A percentile compares a stretch with the other conserved stretches of the same genome.
Evolutionary conservation across 257 asterid species (phyloP).

Genomic region (Handroanthus guayacan): DNA sequence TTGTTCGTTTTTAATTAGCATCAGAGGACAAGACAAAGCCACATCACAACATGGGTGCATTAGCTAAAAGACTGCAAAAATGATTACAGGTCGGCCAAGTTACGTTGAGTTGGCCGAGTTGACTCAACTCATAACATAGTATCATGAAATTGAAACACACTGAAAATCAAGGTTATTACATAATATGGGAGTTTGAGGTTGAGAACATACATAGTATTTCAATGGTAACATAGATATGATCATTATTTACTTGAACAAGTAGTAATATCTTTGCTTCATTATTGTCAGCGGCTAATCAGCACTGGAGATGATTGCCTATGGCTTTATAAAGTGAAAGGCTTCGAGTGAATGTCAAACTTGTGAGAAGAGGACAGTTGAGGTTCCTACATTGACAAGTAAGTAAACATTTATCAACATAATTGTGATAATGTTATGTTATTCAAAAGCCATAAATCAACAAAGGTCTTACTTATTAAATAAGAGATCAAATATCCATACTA

Average conservation of each 20-base stretch:
- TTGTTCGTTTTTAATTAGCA: too few relatives aligned
- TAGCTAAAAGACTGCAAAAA: too few relatives aligned
- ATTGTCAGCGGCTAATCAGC: conserved; percentile 29
- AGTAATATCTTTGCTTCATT: conserved; percentile 31
- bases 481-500: background rate
- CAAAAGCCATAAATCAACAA: background rate
- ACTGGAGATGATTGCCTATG: conserved; percentile 12
- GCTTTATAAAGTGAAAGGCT: conserved; percentile 52
- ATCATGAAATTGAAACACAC: conserved; percentile 16
- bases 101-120: too few relatives aligned
- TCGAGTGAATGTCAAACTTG: conserved; percentile 67
- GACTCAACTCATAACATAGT: too few relatives aligned
- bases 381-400: conserved; percentile 57
- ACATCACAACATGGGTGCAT: too few relatives aligned
- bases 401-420: background rate
- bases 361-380: conserved; percentile 73
- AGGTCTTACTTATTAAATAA: background rate
- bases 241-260: conserved; percentile 12
- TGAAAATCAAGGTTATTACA: conserved; percentile 7
- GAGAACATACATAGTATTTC: background rate
- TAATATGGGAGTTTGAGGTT: background rate
- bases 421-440: conserved; percentile 1
- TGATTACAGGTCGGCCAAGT: too few relatives aligned
- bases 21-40: too few relatives aligned
- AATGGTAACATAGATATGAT: conserved; percentile 1